phyloP scores from a whole-genome alignment of 768 basidiomycete genomes.

The Russula vinacea region DNA sequence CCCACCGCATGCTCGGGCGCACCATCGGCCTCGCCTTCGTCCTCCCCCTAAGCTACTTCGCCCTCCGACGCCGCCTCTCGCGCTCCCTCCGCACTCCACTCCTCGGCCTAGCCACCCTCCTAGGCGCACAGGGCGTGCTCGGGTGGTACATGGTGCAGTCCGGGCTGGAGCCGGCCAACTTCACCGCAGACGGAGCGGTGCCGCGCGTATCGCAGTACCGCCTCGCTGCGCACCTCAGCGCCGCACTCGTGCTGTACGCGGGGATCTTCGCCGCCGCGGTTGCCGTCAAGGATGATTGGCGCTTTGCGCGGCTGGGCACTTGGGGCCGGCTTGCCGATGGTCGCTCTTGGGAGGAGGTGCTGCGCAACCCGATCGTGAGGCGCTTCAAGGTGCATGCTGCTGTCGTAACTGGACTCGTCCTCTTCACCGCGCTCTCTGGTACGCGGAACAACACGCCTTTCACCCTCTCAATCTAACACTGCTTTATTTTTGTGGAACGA shows the following conservation, averaged over 20 bases:
- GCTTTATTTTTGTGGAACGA: not conserved
- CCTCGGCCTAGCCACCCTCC: constrained; percentile 67
- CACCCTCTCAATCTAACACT: not conserved
- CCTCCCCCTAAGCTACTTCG: constrained; percentile 79
- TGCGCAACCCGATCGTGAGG: constrained; percentile 55
- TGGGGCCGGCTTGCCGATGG: constrained; percentile 55
- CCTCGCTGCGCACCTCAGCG: constrained; percentile 89
- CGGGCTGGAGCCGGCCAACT: constrained; percentile 78
- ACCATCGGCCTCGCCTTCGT: constrained; percentile 81
- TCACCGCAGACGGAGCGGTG: constrained; percentile 78
- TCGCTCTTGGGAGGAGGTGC: constrained; percentile 43
- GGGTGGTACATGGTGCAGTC: constrained; percentile 99
- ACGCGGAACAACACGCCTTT: constrained; percentile 30
- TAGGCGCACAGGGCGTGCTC: constrained; percentile 87
- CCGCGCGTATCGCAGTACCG: constrained; percentile 97
- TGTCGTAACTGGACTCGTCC: constrained; percentile 71
- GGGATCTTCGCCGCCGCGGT: constrained; percentile 88
- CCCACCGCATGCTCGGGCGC: constrained; percentile 89
- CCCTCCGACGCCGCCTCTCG: constrained; percentile 65
- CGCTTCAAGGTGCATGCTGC: constrained; percentile 59
- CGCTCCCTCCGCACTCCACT: constrained; percentile 60
- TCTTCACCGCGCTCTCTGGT: constrained; percentile 93
- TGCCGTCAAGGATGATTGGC: constrained; percentile 74
- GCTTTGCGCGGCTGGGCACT: constrained; percentile 52
- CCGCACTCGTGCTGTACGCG: constrained; percentile 86